Base-by-base conservation (phyloP, 148 eudicot species). In the Euryodendron excelsum region DNA sequence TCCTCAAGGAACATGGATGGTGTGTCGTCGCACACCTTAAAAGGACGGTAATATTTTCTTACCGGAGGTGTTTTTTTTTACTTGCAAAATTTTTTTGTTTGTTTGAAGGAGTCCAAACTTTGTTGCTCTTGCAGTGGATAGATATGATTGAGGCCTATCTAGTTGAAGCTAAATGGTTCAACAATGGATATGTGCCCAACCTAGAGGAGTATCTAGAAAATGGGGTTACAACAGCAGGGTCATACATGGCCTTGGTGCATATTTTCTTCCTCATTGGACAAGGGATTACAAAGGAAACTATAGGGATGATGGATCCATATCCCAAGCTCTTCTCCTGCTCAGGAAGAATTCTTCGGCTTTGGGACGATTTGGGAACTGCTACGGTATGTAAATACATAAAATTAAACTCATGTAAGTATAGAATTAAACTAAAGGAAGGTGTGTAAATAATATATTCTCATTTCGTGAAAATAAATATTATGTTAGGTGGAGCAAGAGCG, bases 331-430 rank as follows among this genome's bases (percentile, higher is more conserved):
- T 88, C 67, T 86, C 87, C 41, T 73, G 81, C 12, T 66, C 85
- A 0, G 91, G 90, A 2, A 67, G 86, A 7, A 85, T 90, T 82
- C 86, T 87, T 77, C 86, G 89, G 2, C 87, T 90, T 34, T 88
- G 88, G 85, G 86, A 90, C 76, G 93, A 90, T 79, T 37, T 87
- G 1, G 93, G 93, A 34, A 88, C 84, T 14, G 81, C 85, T 21
- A 70, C 77, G 65, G 77, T 74, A 69, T 58, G n/a, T n/a, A n/a
- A n/a, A n/a, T n/a, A n/a, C n/a, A n/a, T n/a, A n/a, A n/a, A n/a
- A n/a, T n/a, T n/a, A n/a, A n/a, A n/a, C n/a, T n/a, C n/a, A n/a
- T n/a, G n/a, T n/a, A n/a, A n/a, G n/a, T n/a, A n/a, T n/a, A n/a
- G n/a, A n/a, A n/a, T n/a, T n/a, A n/a, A n/a, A n/a, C n/a, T n/a